Evolutionary conservation across 345 rosid genomes (phyloP).

Genomic region (Citrus trifoliata): DNA sequence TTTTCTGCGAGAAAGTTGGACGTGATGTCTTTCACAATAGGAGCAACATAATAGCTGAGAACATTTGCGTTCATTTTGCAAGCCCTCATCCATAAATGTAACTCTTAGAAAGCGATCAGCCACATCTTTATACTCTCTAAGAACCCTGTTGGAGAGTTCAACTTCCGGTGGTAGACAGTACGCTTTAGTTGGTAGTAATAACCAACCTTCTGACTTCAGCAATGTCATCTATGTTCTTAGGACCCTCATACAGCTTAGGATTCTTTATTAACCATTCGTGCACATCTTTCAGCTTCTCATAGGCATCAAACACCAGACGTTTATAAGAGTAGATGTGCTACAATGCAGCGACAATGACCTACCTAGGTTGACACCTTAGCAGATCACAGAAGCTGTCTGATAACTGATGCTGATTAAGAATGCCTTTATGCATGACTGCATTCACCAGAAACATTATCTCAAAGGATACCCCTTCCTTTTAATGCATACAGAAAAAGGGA

Average conservation of each 20-base stretch:
- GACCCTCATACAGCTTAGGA: slow-evolving; percentile 45
- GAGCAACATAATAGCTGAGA: slow-evolving; percentile 58
- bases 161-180: slow-evolving; percentile 83
- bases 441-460: slow-evolving; percentile 67
- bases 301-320: slow-evolving; percentile 59
- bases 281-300: slow-evolving; percentile 46
- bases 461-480: slow-evolving; percentile 51
- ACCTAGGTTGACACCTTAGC: slow-evolving; percentile 49
- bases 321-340: slow-evolving; percentile 63
- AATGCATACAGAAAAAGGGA: slow-evolving; percentile 54
- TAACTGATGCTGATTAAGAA: slow-evolving; percentile 68
- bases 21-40: slow-evolving; percentile 57
- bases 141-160: slow-evolving; percentile 85
- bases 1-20: slow-evolving; percentile 45
- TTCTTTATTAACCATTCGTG: slow-evolving; percentile 65
- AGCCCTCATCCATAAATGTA: slow-evolving; percentile 86
- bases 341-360: slow-evolving; percentile 62
- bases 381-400: slow-evolving; percentile 55
- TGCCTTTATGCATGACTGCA: slow-evolving; percentile 62
- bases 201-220: slow-evolving; percentile 68
- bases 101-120: slow-evolving; percentile 76
- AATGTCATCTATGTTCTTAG: slow-evolving; percentile 44
- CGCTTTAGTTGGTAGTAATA: slow-evolving; percentile 78
- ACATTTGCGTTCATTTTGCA: slow-evolving; percentile 62
- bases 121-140: slow-evolving; percentile 57